Evolutionary conservation across 257 asterid genomes (phyloP).

Genomic region (Solanum dulcamara): DNA sequence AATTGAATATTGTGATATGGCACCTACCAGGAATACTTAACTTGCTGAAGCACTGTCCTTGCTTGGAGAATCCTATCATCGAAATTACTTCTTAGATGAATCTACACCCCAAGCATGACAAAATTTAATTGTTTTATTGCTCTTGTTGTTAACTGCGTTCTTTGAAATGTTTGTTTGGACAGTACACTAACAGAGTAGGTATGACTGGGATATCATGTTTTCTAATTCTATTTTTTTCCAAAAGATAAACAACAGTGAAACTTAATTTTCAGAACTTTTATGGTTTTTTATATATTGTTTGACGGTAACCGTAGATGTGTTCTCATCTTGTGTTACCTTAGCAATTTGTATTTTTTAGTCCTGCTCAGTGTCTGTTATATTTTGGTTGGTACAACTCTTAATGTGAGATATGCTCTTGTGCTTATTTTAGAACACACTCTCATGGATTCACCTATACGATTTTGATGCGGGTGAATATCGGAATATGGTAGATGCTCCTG

Average conservation of each 20-base stretch:
- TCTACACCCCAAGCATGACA: background rate
- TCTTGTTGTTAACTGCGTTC: background rate
- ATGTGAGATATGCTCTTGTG: background rate
- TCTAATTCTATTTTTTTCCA: background rate
- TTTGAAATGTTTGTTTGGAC: background rate
- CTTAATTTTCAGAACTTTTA: background rate
- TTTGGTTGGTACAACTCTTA: background rate
- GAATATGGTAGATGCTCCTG: background rate
- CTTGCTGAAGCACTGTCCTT: conserved; percentile 1
- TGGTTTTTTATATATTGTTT: background rate
- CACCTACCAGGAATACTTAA: conserved; percentile 12
- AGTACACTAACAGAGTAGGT: background rate
- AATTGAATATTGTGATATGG: conserved; percentile 7
- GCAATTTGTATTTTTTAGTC: background rate
- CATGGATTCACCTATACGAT: background rate
- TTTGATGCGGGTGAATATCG: conserved; percentile 2
- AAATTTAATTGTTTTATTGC: background rate
- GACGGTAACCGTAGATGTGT: background rate
- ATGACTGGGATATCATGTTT: background rate
- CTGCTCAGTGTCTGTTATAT: background rate
- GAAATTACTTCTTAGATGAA: background rate
- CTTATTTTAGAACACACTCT: background rate
- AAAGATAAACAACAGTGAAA: background rate
- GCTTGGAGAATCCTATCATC: conserved; percentile 9
- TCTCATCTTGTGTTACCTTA: background rate